Base-by-base conservation (phyloP, 345 rosid species). In the Kernera saxatilis region DNA sequence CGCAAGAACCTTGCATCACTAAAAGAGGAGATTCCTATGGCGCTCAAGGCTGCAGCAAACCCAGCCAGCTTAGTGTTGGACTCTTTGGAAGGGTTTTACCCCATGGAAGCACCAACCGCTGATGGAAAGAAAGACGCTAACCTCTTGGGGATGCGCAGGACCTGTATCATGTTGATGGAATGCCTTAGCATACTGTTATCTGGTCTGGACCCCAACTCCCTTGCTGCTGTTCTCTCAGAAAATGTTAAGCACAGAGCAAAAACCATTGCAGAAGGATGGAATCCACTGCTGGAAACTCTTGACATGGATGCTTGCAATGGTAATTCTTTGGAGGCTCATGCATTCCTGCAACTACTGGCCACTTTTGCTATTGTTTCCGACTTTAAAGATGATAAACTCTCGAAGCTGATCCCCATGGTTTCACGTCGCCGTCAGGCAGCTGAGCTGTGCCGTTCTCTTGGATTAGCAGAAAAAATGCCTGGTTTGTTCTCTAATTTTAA, bases 241-340 rank as follows among this genome's bases (percentile, higher is more conserved):
- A 84, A 82, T 70, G 77, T 92, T 73, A 85, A 89, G 84, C 82
- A 68, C 64, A 81, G 78, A 75, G 99, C 98, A 32, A 92, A 90
- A 82, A 70, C 67, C 41, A 88, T 90, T 77, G 96, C 99, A 50
- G 82, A 80, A 69, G 96, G 81, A 76, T 94, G 99, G 99, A 92
- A 87, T 66, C 99, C 96, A 14, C 77, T 82, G 78, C 83, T 95
- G 78, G 92, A 82, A 74, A 62, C 75, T 66, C 84, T 95, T 39
- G 99, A 92, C 68, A 73, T 86, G 77, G 94, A 88, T 73, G 90
- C 82, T 57, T 85, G 92, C 82, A 92, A 88, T 80, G 99, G 99
- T 64, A 94, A 94, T 73, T 94, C 97, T 45, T 84, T 94, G 88
- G 99, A 94, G 83, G 99, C 98, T 59, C 99, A 94, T 87, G 99